phyloP scores from a whole-genome alignment of 352 stramenopile species.

The Phytophthora sp. region DNA sequence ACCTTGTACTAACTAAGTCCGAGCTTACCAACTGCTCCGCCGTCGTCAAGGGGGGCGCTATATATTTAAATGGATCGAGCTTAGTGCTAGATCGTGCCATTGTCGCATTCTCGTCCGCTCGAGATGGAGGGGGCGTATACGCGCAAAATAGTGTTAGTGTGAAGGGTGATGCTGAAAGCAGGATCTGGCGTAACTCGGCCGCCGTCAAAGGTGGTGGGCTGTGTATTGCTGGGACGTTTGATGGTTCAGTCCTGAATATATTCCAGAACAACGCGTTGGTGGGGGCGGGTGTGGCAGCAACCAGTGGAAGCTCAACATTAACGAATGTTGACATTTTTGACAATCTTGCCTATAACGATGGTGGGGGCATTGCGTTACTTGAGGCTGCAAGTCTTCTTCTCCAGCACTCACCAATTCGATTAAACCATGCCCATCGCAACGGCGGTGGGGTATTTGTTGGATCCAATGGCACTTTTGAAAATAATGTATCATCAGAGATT shows the following conservation, averaged over 20 bases:
- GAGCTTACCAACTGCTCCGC: conserved; percentile 28
- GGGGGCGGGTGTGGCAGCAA: conserved; percentile 42
- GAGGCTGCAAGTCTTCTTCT: conserved; percentile 21
- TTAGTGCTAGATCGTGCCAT: conserved; percentile 15
- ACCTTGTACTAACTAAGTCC: conserved; percentile 26
- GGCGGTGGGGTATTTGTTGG: conserved; percentile 54
- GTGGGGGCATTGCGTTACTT: conserved; percentile 59
- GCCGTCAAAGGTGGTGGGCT: conserved; percentile 33
- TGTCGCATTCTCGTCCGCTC: conserved; percentile 23
- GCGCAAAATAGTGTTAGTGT: conserved; percentile 20
- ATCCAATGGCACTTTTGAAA: conserved; percentile 44
- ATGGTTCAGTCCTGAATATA: conserved; percentile 8
- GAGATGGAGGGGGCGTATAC: conserved; percentile 39
- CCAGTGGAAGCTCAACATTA: conserved; percentile 19
- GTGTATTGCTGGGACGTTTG: conserved; percentile 8
- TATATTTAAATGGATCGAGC: conserved; percentile 35
- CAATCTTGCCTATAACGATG: conserved; percentile 40
- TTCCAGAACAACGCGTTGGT: conserved; percentile 33
- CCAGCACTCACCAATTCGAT: conserved; percentile 8
- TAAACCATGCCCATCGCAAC: conserved; percentile 35
- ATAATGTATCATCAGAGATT: conserved; percentile 36
- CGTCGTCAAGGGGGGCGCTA: conserved; percentile 24
- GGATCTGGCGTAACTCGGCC: conserved; percentile 35
- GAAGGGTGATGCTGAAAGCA: conserved; percentile 15
- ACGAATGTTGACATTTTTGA: conserved; percentile 11